phyloP scores from a whole-genome alignment of 192 early-diverging fungal genomes.

The Borealophlyctis nickersoniae region DNA sequence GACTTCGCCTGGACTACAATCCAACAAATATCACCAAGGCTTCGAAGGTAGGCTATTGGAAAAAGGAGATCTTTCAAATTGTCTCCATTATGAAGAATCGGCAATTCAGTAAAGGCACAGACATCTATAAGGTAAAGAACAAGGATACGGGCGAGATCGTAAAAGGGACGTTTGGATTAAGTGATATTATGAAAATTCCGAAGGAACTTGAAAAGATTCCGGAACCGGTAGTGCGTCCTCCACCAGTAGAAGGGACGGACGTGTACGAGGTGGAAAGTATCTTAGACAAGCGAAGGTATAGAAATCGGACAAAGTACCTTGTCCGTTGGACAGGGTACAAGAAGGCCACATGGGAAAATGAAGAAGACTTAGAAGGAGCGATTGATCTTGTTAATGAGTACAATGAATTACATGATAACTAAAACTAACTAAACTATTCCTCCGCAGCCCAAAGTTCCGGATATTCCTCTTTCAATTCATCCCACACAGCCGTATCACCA shows the following conservation, averaged over 20 bases:
- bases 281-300: not conserved
- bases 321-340: not conserved
- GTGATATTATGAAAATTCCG: not conserved
- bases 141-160: not conserved
- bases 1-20: not conserved
- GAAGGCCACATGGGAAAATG: not conserved
- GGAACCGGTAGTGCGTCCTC: not conserved
- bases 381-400: not conserved
- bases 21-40: not conserved
- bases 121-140: not conserved
- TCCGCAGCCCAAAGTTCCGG: no score
- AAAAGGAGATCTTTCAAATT: not conserved
- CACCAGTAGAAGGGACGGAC: not conserved
- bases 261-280: not conserved
- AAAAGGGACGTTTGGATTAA: not conserved
- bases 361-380: not conserved
- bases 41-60: not conserved
- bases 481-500: not conserved
- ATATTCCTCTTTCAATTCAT: no score
- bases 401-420: not conserved
- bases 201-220: not conserved
- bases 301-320: not conserved
- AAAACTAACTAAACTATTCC: not conserved
- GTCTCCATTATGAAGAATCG: not conserved
- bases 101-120: not conserved